phyloP scores from a whole-genome alignment of 2,329 filamentous ascomycete species.

The Penicillium sp. region DNA sequence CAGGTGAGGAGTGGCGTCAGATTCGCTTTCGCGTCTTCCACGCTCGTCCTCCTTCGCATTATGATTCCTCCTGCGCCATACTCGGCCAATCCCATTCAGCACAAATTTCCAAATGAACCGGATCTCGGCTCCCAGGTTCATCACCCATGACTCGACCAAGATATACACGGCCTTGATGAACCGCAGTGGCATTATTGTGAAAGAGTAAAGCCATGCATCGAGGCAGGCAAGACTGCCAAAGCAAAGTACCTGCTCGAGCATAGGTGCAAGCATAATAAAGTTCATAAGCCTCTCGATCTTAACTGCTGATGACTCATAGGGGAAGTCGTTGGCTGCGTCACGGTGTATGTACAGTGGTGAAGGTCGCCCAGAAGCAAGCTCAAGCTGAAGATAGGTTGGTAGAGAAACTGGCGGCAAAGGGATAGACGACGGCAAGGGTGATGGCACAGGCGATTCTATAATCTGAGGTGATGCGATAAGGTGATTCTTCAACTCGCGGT shows the following conservation, averaged over 20 bases:
- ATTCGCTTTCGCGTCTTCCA: conserved; percentile 23
- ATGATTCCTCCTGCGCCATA: conserved; percentile 64
- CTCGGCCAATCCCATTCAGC: conserved; percentile 72
- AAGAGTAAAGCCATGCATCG: conserved; percentile 94
- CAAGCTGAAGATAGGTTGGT: conserved; percentile 65
- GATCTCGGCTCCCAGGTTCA: conserved; percentile 69
- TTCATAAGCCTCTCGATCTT: conserved; percentile 92
- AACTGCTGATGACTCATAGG: conserved; percentile 88
- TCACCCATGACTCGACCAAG: conserved; percentile 73
- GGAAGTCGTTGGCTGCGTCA: conserved; percentile 58
- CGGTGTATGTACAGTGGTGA: conserved; percentile 65
- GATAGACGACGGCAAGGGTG: conserved; percentile 54
- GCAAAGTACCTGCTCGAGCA: conserved; percentile 77
- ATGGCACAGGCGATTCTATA: conserved; percentile 38
- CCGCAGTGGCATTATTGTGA: conserved; percentile 88
- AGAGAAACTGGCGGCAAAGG: conserved; percentile 63
- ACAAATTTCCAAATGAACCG: conserved; percentile 73
- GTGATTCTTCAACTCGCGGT: conserved; percentile 35
- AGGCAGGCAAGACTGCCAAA: conserved; percentile 91
- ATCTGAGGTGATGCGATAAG: conserved; percentile 28
- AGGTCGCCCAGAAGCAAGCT: conserved; percentile 60
- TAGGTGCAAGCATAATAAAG: conserved; percentile 76
- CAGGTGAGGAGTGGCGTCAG: conserved; percentile 20
- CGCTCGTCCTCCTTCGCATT: conserved; percentile 12
- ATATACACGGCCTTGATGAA: conserved; percentile 80